Conservation (phyloP, 768 basidiomycete genomes). For the Rhodotorula diobovata region DNA sequence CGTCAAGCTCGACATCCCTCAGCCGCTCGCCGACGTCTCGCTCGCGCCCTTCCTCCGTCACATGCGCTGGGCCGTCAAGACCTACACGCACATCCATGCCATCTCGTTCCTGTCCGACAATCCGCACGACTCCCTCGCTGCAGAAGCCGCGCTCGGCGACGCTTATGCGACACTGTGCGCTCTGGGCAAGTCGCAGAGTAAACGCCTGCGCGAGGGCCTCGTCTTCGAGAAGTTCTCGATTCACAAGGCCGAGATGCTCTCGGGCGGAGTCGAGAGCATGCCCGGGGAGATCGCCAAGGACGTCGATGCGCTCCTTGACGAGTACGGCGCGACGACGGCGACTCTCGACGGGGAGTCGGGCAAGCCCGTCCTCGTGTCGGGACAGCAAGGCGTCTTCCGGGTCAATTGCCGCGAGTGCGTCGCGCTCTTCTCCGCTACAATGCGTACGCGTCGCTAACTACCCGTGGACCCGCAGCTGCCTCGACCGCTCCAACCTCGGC, state of each 20-base stretch:
- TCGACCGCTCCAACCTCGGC: slow-evolving; percentile 92
- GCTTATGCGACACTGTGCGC: slow-evolving; percentile 71
- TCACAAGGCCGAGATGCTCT: not conserved
- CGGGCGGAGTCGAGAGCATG: not conserved
- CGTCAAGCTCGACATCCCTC: slow-evolving; percentile 2
- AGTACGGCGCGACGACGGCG: slow-evolving; percentile 1
- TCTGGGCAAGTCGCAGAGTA: slow-evolving; percentile 65
- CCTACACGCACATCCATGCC: not conserved
- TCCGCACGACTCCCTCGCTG: not conserved
- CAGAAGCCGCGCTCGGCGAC: slow-evolving; percentile 1
- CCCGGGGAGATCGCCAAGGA: slow-evolving; percentile 71
- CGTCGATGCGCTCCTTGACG: slow-evolving; percentile 53
- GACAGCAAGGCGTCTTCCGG: slow-evolving; percentile 80
- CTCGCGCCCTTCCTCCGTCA: slow-evolving; percentile 10
- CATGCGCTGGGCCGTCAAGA: not conserved
- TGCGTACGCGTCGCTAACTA: not conserved
- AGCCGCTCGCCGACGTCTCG: slow-evolving; percentile 2
- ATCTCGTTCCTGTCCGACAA: slow-evolving; percentile 11
- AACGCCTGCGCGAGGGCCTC: slow-evolving; percentile 73
- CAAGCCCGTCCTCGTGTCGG: slow-evolving; percentile 57
- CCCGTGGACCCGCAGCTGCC: slow-evolving; percentile 51
- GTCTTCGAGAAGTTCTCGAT: slow-evolving; percentile 30
- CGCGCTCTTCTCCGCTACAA: too few relatives aligned
- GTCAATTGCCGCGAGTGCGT: slow-evolving; percentile 74
- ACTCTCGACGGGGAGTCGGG: not conserved